Percentiles rank a stretch among this genome's conserved stretches.
phyloP scores from a whole-genome alignment of 2,329 filamentous ascomycete genomes.

The Neopestalotiopsis rosae region DNA sequence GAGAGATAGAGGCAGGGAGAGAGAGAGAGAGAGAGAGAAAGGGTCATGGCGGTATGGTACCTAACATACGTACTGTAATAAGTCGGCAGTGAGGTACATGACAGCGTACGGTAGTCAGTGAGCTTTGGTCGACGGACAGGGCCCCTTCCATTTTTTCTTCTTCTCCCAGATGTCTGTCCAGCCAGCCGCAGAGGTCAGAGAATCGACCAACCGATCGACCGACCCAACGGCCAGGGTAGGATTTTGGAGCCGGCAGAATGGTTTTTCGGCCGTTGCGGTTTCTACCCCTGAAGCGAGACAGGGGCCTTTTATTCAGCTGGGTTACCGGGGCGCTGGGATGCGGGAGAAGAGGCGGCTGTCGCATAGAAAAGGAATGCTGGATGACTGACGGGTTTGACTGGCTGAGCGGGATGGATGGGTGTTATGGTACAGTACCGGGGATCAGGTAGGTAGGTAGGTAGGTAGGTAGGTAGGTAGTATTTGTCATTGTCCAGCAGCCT shows the following conservation, averaged over 20 bases:
- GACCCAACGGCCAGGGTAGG: slow-evolving; percentile 8
- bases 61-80: no score
- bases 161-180: no score
- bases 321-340: slow-evolving; percentile 6
- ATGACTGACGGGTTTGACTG: neutral
- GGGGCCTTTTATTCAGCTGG: slow-evolving; percentile 14
- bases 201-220: neutral
- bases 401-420: neutral
- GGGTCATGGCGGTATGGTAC: no score
- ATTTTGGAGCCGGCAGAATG: slow-evolving; percentile 8
- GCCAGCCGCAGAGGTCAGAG: no score
- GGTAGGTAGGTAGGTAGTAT: neutral
- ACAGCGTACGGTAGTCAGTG: no score
- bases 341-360: slow-evolving; percentile 6
- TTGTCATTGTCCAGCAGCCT: neutral
- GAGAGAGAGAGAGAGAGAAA: neutral
- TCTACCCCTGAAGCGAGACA: slow-evolving; percentile 9
- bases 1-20: neutral
- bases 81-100: no score
- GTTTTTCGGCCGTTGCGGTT: slow-evolving; percentile 15
- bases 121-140: no score
- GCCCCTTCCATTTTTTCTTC: neutral
- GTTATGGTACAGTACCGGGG: neutral
- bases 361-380: neutral
- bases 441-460: neutral